Percentiles rank a stretch among this genome's conserved stretches.
phyloP scores from a whole-genome alignment of 2,329 filamentous ascomycete genomes.

The Ophiostoma australiae region DNA sequence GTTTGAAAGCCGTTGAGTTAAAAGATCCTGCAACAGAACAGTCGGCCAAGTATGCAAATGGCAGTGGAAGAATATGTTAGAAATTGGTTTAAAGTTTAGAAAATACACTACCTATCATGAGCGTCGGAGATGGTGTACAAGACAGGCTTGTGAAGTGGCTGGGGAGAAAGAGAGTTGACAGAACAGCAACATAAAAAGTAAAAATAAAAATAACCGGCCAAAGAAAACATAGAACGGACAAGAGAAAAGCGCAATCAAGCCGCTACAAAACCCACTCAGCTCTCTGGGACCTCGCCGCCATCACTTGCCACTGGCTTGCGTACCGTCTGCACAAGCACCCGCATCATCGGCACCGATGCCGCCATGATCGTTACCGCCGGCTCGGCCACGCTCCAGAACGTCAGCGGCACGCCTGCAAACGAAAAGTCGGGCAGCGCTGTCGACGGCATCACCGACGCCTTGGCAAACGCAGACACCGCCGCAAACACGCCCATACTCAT shows the following conservation, averaged over 20 bases:
- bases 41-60: too few relatives aligned
- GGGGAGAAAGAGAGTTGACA: background rate
- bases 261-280: background rate
- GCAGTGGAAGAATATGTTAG: background rate
- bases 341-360: background rate
- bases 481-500: background rate
- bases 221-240: background rate
- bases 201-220: background rate
- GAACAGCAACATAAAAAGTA: background rate
- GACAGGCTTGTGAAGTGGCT: background rate
- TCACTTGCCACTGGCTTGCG: background rate
- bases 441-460: constrained; percentile 12
- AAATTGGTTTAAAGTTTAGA: background rate
- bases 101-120: background rate
- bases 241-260: background rate
- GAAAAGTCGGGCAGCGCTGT: constrained; percentile 23
- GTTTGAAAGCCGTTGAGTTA: background rate
- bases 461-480: background rate
- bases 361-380: constrained; percentile 14
- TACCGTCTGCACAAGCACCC: background rate
- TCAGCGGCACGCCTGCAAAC: constrained; percentile 23
- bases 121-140: background rate
- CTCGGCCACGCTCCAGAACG: constrained; percentile 31
- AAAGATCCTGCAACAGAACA: background rate
- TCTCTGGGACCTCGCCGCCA: background rate